Evolutionary conservation across 2,329 filamentous ascomycete genomes (phyloP).

Genomic region (Fusarium algeriense): DNA sequence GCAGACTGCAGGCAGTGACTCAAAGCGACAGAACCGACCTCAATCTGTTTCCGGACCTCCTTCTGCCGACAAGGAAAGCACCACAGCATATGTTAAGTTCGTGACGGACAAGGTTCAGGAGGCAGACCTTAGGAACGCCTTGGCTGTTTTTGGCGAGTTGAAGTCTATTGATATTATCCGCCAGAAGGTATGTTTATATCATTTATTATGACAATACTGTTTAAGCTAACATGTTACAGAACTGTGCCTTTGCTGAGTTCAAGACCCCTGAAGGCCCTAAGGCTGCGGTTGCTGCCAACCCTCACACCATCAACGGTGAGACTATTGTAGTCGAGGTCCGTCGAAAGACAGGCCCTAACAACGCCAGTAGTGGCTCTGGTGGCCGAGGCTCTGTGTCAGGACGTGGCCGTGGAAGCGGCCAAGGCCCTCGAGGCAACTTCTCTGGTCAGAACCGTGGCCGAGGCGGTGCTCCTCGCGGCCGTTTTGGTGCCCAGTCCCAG

Average conservation of each 20-base stretch:
- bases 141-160: slow-evolving; percentile 79
- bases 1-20: slow-evolving; percentile 88
- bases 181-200: slow-evolving; percentile 74
- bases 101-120: slow-evolving; percentile 89
- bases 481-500: slow-evolving; percentile 69
- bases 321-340: slow-evolving; percentile 90
- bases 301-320: slow-evolving; percentile 85
- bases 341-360: slow-evolving; percentile 77
- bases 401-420: slow-evolving; percentile 76
- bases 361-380: slow-evolving; percentile 76
- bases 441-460: slow-evolving; percentile 74
- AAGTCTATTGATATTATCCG: slow-evolving; percentile 83
- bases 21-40: slow-evolving; percentile 83
- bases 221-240: slow-evolving; percentile 65
- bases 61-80: slow-evolving; percentile 77
- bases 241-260: slow-evolving; percentile 97
- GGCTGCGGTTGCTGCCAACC: slow-evolving; percentile 85
- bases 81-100: slow-evolving; percentile 93
- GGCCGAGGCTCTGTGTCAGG: slow-evolving; percentile 71
- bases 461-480: slow-evolving; percentile 73
- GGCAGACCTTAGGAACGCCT: slow-evolving; percentile 75
- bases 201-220: background rate
- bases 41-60: slow-evolving; percentile 71
- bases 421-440: slow-evolving; percentile 76
- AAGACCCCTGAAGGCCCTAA: slow-evolving; percentile 83